Percentiles rank a stretch among this genome's conserved stretches.
Conservation (phyloP, 2,329 filamentous ascomycete genomes). For the Xylariales sp. region DNA sequence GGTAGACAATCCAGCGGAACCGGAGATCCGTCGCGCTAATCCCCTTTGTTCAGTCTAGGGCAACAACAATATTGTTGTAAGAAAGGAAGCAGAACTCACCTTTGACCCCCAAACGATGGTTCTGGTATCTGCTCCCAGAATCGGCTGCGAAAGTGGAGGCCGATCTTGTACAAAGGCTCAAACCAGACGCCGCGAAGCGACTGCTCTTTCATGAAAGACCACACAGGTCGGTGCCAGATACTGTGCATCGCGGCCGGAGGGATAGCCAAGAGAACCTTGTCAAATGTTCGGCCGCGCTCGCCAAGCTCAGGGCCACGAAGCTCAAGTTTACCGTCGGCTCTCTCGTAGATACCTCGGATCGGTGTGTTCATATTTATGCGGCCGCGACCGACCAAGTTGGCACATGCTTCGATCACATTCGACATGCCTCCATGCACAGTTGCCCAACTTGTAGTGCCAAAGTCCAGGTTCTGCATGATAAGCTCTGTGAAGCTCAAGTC, state of each 20-base stretch:
- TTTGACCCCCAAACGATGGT: constrained; percentile 10
- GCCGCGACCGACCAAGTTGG: background rate
- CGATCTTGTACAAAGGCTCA: constrained; percentile 13
- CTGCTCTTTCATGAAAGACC: constrained; percentile 11
- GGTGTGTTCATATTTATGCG: background rate
- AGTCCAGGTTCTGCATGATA: background rate
- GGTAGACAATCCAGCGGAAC: constrained; percentile 13
- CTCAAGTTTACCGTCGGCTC: background rate
- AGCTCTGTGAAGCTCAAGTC: background rate
- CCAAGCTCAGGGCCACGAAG: background rate
- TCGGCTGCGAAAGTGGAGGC: constrained; percentile 10
- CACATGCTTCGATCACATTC: background rate
- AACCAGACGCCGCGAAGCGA: constrained; percentile 2
- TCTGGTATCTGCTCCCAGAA: constrained; percentile 10
- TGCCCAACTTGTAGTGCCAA: background rate
- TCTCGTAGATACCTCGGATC: background rate
- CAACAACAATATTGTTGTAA: too few relatives aligned
- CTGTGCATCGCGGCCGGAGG: background rate
- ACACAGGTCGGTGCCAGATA: constrained; percentile 7
- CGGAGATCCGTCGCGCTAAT: constrained; percentile 10
- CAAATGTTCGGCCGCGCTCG: background rate
- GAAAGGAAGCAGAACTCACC: too few relatives aligned
- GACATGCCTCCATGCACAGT: background rate
- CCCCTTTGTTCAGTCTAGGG: too few relatives aligned
- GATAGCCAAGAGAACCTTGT: background rate